Percentiles rank a stretch among this genome's conserved stretches.
Conservation (phyloP, 192 early-diverging fungal species). For the Coemansia sp. region DNA sequence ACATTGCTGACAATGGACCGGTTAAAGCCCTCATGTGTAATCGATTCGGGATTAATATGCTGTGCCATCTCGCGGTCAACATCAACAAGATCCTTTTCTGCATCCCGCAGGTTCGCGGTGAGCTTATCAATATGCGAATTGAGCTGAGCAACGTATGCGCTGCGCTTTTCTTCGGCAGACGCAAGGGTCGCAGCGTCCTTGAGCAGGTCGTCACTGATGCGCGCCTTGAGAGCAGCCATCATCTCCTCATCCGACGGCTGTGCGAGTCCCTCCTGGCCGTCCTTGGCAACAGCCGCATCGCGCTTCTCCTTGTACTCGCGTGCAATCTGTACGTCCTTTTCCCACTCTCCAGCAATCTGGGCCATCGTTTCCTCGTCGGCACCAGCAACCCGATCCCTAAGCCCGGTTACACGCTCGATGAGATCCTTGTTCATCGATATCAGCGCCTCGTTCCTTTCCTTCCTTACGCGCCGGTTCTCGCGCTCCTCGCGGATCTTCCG, state of each 20-base stretch:
- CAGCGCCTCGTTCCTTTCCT: conserved; percentile 33
- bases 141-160: conserved; percentile 47
- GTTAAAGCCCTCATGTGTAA: conserved; percentile 65
- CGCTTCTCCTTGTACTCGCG: conserved; percentile 53
- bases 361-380: conserved; percentile 20
- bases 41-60: conserved; percentile 70
- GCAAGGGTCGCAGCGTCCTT: conserved; percentile 26
- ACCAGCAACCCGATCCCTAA: conserved; percentile 21
- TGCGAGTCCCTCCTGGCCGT: conserved; percentile 17
- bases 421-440: conserved; percentile 43
- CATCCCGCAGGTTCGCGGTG: conserved; percentile 28
- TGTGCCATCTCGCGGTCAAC: conserved; percentile 63
- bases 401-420: conserved; percentile 23
- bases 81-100: conserved; percentile 58
- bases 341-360: conserved; percentile 20
- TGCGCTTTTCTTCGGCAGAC: conserved; percentile 28
- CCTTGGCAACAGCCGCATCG: conserved; percentile 16
- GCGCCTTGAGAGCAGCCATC: conserved; percentile 52
- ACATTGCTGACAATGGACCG: conserved; percentile 60
- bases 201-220: conserved; percentile 48
- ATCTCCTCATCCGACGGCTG: conserved; percentile 51
- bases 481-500: conserved; percentile 85
- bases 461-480: conserved; percentile 67
- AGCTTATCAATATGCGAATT: conserved; percentile 49
- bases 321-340: conserved; percentile 32